phyloP scores from a whole-genome alignment of 306 rosid genomes.

The Cajanus cajan region DNA sequence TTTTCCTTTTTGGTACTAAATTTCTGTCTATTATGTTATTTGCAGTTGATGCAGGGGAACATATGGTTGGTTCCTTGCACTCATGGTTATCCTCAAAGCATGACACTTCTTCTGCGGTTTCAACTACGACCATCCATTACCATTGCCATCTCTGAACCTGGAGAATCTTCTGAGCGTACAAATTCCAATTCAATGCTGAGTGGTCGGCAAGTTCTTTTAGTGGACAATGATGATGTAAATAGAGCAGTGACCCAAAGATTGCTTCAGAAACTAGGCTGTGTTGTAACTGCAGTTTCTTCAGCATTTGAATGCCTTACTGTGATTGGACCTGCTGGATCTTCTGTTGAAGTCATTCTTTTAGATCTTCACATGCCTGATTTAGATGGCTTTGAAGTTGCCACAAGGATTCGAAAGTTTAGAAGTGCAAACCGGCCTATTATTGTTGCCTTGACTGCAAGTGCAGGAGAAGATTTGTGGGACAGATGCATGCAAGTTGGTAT shows the following conservation, averaged over 20 bases:
- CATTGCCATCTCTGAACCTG: constrained; percentile 75
- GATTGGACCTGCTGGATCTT: constrained; percentile 60
- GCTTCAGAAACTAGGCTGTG: constrained; percentile 92
- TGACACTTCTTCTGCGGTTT: constrained; percentile 86
- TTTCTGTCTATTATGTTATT: constrained; percentile 18
- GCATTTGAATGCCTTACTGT: constrained; percentile 85
- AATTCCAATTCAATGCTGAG: constrained; percentile 69
- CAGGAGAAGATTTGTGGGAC: constrained; percentile 84
- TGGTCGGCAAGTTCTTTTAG: constrained; percentile 75
- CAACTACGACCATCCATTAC: constrained; percentile 73
- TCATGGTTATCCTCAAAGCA: constrained; percentile 81
- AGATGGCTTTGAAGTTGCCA: constrained; percentile 87
- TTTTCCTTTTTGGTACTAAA: constrained; percentile 6
- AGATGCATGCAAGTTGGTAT: constrained; percentile 79
- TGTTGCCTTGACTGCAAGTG: constrained; percentile 64
- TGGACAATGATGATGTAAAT: constrained; percentile 85
- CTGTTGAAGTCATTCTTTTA: constrained; percentile 69
- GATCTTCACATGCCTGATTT: constrained; percentile 85
- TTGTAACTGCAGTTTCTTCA: constrained; percentile 69
- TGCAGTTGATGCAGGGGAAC: constrained; percentile 98
- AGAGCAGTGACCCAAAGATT: constrained; percentile 78
- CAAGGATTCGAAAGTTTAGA: constrained; percentile 66
- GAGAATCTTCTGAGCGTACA: constrained; percentile 62
- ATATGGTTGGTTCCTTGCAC: constrained; percentile 70
- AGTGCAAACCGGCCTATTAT: constrained; percentile 87